Evolutionary conservation across 208 protist species (phyloP), one percentile per base, ranked within the genome.

Genomic region (Leishmania martiniquensis): DNA sequence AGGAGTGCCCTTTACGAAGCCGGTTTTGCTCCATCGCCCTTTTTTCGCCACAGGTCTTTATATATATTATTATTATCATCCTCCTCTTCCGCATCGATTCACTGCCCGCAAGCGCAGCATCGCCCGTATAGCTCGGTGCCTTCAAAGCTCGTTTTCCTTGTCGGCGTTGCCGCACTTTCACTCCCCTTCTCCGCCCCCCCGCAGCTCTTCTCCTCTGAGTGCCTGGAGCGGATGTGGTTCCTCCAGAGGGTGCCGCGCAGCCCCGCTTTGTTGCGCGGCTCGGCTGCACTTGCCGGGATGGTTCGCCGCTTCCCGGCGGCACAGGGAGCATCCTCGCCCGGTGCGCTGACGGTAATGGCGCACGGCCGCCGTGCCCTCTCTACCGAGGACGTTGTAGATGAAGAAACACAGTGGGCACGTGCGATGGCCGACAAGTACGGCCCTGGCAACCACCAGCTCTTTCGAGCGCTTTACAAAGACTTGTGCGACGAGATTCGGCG

Each of bases 381-480:
- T 6, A 85, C 71, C 10, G 59, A 82, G 51, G 72, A 83, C 25
- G n/a, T 73, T 3, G 70, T 68, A 37, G 72, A 80, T 45, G 85
- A 86, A 65, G 86, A 85, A 62, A 73, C 75, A 49, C 37, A 44
- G 51, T 92, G 89, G 90, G n/a, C 25, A 9, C 82, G 60, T 6
- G 63, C 57, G 7, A 91, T 93, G 87, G 73, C 78, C 59, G 79
- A 47, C 52, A 88, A 88, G 76, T 95, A 97, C 84, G 91, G 91
- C 57, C 47, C 81, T 20, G 90, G 93, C 54, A 89, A 84, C 74
- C 91, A 93, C 82, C 82, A 89, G 47, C 86, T 97, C 20, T 95
- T 94, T 72, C 85, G 93, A 5, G 77, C 91, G 10, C 82, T 97
- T 17, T 97, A 97, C 83, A 92, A 93, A 72, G 89, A 94, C 72